Evolutionary conservation across 1,284 basidiomycete species (phyloP).

Genomic region (Golubevia sp.): DNA sequence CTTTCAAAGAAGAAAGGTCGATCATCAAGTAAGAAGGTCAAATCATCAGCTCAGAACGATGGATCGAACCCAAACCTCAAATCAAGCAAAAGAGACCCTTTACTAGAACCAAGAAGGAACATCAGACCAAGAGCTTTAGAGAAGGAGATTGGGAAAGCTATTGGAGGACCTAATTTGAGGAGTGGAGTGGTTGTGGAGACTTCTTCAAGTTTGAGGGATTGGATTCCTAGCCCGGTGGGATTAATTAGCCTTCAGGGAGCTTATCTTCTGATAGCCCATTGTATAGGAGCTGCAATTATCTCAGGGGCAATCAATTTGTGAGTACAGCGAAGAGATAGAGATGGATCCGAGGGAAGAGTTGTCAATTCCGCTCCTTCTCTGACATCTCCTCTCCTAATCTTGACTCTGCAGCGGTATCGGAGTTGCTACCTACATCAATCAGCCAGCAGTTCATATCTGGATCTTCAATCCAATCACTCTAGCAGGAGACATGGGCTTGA

Average conservation of each 20-base stretch:
- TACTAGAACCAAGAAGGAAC: slow-evolving; percentile 26
- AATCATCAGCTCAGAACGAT: no score
- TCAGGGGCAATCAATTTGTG: slow-evolving; percentile 47
- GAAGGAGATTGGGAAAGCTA: slow-evolving; percentile 15
- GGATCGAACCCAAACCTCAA: no score
- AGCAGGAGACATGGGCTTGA: slow-evolving; percentile 56
- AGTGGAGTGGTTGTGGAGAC: slow-evolving; percentile 28
- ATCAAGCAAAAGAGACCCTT: slow-evolving; percentile 10
- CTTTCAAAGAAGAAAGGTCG: no score
- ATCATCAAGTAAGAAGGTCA: no score
- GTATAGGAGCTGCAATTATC: slow-evolving; percentile 9
- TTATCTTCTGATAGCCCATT: slow-evolving; percentile 18
- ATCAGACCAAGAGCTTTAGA: slow-evolving; percentile 27
- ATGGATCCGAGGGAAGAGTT: no score
- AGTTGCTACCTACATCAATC: slow-evolving; percentile 30
- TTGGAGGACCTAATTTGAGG: slow-evolving; percentile 24
- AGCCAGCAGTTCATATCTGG: slow-evolving; percentile 37
- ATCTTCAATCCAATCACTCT: slow-evolving; percentile 39
- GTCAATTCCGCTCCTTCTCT: neutral
- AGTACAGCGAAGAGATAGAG: neutral
- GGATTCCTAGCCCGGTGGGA: slow-evolving; percentile 7
- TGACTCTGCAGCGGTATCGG: slow-evolving; percentile 23
- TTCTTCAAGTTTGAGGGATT: slow-evolving; percentile 19
- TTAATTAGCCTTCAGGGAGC: slow-evolving; percentile 11
- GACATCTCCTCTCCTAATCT: neutral